Base-by-base conservation (phyloP, 2,329 filamentous ascomycete species). In the Colletotrichum sansevieriae region DNA sequence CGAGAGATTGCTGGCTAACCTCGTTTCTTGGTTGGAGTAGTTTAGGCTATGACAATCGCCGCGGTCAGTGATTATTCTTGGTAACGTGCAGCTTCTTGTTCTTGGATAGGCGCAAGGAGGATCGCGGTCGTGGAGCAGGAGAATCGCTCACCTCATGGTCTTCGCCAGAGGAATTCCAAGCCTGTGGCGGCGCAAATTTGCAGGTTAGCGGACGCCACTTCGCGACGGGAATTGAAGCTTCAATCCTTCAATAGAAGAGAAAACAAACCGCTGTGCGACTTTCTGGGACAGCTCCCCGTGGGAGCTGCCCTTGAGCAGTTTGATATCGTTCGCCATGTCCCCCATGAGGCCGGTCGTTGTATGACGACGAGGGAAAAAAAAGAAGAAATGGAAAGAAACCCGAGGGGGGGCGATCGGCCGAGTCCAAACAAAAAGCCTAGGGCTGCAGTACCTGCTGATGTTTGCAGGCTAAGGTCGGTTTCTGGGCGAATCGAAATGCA, bases 1-100 rank as follows among this genome's bases (percentile, higher is more conserved):
- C 41, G 25, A 41, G 18, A 47, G 39, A 54, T 59, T 52, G 13
- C 52, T 69, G 35, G 62, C 56, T 69, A 61, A 70, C 67, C 67
- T 70, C 44, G 90, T 92, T 76, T 93, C 91, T 75, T 92, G 90
- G 78, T 93, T 93, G 43, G 91, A 92, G 80, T 92, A 92, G 76
- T 93, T 91, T 68, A 93, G 83, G 63, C 89, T 69, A 15, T 43
- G 18, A 20, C 10, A 35, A 54, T 18, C 35, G 29, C n/a, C 18
- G 22, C 39, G 33, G 55, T 66, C 43, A 57, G 41, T 22, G 4
- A 39, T 69, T 43, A 49, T 35, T 11, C 20, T 89, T 80, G 88
- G 90, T 1, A 35, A 33, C 0, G n/a, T 18, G 37, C 8, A 68
- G 13, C 51, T 33, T 51, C 22, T 37, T 3, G 25, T 0, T 12